A percentile compares a stretch with the other conserved stretches of the same genome.
Conservation (phyloP, 495 filamentous ascomycete genomes). For the Melanomma pulvis-pyrius region DNA sequence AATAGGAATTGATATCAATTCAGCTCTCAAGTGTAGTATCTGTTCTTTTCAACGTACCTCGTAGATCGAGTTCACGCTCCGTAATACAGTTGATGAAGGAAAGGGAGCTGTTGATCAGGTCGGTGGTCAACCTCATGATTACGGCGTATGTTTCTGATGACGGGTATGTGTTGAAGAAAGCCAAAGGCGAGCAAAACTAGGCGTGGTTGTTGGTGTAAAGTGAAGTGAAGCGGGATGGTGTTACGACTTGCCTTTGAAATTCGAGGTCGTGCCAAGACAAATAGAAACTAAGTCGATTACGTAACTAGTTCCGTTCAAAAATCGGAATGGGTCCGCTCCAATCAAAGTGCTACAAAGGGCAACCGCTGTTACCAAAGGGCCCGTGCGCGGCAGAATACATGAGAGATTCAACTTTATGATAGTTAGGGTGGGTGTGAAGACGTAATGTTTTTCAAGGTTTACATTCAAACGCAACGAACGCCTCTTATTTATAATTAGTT, state of each 20-base stretch:
- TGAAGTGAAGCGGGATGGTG: neutral
- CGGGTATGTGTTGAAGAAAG: neutral
- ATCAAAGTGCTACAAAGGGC: no score
- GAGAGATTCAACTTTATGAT: no score
- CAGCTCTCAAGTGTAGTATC: slow-evolving; percentile 91
- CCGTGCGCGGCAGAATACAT: no score
- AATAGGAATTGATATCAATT: slow-evolving; percentile 76
- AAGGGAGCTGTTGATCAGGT: slow-evolving; percentile 48
- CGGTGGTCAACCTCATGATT: slow-evolving; percentile 87
- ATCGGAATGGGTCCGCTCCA: no score
- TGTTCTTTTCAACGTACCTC: slow-evolving; percentile 99
- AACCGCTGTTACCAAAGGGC: no score
- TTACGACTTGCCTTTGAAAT: neutral
- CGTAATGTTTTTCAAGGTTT: no score
- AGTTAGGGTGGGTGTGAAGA: no score
- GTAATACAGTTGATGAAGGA: slow-evolving; percentile 97
- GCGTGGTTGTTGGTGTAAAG: neutral
- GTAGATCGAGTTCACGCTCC: slow-evolving; percentile 97
- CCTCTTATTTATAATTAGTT: no score
- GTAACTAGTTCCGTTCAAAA: no score
- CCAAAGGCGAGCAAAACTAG: neutral
- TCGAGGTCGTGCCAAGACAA: neutral
- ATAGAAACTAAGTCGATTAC: neutral
- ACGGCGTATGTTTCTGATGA: slow-evolving; percentile 51
- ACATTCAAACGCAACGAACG: no score